Conservation (phyloP, 2,329 filamentous ascomycete genomes). For the Amylocarpus encephaloides region DNA sequence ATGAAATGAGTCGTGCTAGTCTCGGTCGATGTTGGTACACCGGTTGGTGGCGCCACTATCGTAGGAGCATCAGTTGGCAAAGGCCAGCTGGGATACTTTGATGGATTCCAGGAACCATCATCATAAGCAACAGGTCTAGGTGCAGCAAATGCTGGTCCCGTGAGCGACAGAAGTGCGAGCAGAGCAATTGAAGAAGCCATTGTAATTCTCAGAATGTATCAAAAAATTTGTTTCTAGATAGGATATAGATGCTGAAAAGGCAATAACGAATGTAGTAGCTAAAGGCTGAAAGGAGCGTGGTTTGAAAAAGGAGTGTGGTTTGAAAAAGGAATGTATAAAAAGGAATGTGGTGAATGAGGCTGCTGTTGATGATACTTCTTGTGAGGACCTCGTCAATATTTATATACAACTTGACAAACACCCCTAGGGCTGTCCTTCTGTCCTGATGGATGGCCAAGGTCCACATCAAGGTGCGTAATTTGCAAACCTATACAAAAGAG, state of each 20-base stretch:
- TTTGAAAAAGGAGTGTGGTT: not conserved
- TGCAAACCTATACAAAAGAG: no score
- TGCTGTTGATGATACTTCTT: not conserved
- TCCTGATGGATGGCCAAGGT: no score
- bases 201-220: not conserved
- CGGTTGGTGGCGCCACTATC: not conserved
- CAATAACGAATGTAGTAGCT: not conserved
- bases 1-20: no score
- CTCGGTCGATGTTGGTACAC: not conserved
- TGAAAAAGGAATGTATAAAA: conserved; percentile 1
- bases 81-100: no score
- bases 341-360: not conserved
- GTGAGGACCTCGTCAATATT: not conserved
- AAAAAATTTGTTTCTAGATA: not conserved
- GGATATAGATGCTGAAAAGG: not conserved
- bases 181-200: not conserved
- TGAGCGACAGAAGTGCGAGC: not conserved
- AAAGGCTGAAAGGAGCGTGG: not conserved
- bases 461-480: no score
- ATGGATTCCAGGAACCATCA: not conserved
- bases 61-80: not conserved
- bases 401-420: not conserved
- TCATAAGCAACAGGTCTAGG: not conserved
- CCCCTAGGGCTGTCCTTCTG: not conserved
- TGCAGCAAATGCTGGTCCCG: not conserved